Percentiles rank a stretch among this genome's conserved stretches.
Conservation (phyloP, 2,329 filamentous ascomycete genomes). For the Pseudogymnoascus destructans region DNA sequence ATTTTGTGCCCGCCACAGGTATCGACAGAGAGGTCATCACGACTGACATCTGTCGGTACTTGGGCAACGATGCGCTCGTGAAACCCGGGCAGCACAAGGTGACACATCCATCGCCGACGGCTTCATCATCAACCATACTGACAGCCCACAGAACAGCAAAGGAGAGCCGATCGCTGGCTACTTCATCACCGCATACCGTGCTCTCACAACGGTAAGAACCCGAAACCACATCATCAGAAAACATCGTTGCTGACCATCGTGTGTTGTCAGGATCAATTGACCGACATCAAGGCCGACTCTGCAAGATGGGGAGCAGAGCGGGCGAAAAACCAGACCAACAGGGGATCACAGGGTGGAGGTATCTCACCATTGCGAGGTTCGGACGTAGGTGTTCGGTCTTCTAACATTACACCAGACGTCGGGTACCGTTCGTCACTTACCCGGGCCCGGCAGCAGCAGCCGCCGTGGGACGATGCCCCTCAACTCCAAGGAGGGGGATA, state of each 20-base stretch:
- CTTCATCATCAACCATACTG: background rate
- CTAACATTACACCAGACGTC: slow-evolving; percentile 26
- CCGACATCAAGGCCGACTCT: slow-evolving; percentile 40
- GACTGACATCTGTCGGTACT: slow-evolving; percentile 70
- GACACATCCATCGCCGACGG: background rate
- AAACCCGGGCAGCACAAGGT: slow-evolving; percentile 64
- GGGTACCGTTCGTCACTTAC: slow-evolving; percentile 26
- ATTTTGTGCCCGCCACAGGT: slow-evolving; percentile 67
- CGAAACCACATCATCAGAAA: slow-evolving; percentile 8
- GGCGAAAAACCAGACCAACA: slow-evolving; percentile 18
- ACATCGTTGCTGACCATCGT: slow-evolving; percentile 15
- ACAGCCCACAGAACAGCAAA: background rate
- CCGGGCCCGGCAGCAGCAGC: slow-evolving; percentile 27
- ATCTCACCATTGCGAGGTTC: slow-evolving; percentile 22
- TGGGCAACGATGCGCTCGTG: slow-evolving; percentile 70
- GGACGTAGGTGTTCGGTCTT: slow-evolving; percentile 24
- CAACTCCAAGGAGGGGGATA: slow-evolving; percentile 15
- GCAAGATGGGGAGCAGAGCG: slow-evolving; percentile 33
- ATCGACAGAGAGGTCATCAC: slow-evolving; percentile 78
- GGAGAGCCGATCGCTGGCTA: slow-evolving; percentile 37
- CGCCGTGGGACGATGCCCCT: slow-evolving; percentile 21
- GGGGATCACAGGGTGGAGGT: slow-evolving; percentile 25
- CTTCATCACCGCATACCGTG: slow-evolving; percentile 67
- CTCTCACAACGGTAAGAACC: slow-evolving; percentile 58
- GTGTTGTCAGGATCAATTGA: slow-evolving; percentile 37